These are phyloP conservation scores for Calophaca sinica DNA, from an alignment of 306 rosid species.

Conservation along the genomic window DNA sequence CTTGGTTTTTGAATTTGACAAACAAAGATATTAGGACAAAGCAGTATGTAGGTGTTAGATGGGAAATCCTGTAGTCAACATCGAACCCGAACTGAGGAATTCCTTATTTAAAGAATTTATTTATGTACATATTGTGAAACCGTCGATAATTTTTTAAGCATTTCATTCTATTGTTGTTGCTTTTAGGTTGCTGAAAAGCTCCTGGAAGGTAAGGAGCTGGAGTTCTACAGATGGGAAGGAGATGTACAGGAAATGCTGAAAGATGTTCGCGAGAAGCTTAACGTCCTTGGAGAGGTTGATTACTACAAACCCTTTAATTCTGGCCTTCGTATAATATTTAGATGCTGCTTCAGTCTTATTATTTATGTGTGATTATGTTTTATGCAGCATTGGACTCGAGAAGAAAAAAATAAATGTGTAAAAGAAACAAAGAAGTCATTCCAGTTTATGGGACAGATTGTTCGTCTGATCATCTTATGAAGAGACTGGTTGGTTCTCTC, in stretches of 20 bases:
- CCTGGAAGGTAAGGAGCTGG: constrained; percentile 78
- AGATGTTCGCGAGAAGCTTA: constrained; percentile 81
- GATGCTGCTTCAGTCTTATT: constrained; percentile 18
- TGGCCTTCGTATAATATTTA: constrained; percentile 35
- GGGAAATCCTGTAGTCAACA: constrained; percentile 22
- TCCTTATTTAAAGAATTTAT: constrained; percentile 8
- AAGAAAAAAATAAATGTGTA: constrained; percentile 78
- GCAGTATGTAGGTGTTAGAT: constrained; percentile 24
- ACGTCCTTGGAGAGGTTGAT: constrained; percentile 80
- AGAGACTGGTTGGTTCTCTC: constrained; percentile 23
- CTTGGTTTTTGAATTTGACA: constrained; percentile 8
- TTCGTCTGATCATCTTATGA: constrained; percentile 76
- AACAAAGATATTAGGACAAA: neutral
- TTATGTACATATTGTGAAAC: constrained; percentile 16
- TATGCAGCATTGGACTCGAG: constrained; percentile 84
- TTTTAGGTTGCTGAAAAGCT: constrained; percentile 73
- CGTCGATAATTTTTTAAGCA: neutral
- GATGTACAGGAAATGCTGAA: constrained; percentile 65
- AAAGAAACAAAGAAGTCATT: constrained; percentile 87
- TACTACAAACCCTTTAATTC: constrained; percentile 22
- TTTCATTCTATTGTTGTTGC: constrained; percentile 37
- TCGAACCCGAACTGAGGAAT: constrained; percentile 19
- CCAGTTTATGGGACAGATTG: constrained; percentile 73
- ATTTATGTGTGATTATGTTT: constrained; percentile 31
- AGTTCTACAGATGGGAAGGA: constrained; percentile 78